These are phyloP conservation scores for Kluyveromyces dobzhanskii DNA, from an alignment of 805 yeast species.

Conservation along the genomic window DNA sequence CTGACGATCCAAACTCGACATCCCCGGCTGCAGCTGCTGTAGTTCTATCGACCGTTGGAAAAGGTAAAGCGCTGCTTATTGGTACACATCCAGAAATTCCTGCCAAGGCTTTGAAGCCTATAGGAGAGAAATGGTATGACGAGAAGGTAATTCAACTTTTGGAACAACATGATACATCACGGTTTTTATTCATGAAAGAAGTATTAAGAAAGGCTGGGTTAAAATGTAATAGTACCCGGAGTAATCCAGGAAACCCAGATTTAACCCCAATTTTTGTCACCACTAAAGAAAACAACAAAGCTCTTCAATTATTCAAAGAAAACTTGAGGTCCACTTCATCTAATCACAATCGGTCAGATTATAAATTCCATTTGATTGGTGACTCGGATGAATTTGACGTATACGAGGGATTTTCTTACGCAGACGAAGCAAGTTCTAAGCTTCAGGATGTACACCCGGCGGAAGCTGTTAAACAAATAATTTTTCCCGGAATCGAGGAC, in stretches of 20 bases:
- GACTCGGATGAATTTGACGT: conserved; percentile 19
- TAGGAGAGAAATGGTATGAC: conserved; percentile 26
- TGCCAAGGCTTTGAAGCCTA: conserved; percentile 40
- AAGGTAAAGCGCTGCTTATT: conserved; percentile 65
- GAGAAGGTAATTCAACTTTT: conserved; percentile 34
- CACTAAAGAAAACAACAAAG: conserved; percentile 9
- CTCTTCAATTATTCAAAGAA: conserved; percentile 11
- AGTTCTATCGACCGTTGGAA: conserved; percentile 51
- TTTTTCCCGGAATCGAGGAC: conserved; percentile 33
- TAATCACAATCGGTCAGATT: conserved; percentile 30
- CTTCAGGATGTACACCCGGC: conserved; percentile 42
- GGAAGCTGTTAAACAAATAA: conserved; percentile 45
- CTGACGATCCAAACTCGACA: conserved; percentile 13
- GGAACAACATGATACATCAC: conserved; percentile 33
- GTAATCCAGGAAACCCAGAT: conserved; percentile 45
- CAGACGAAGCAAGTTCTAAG: conserved; percentile 8
- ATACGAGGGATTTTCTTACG: conserved; percentile 16
- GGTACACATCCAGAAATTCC: conserved; percentile 91
- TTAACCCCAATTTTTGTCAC: conserved; percentile 59
- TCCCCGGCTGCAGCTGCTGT: conserved; percentile 52
- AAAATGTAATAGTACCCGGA: conserved; percentile 47
- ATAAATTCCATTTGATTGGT: conserved; percentile 32
- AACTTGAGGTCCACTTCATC: conserved; percentile 11
- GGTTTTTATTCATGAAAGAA: conserved; percentile 49
- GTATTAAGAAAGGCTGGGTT: conserved; percentile 57